Base-by-base conservation (phyloP, 2,329 filamentous ascomycete species). In the Verticillium dahliae region DNA sequence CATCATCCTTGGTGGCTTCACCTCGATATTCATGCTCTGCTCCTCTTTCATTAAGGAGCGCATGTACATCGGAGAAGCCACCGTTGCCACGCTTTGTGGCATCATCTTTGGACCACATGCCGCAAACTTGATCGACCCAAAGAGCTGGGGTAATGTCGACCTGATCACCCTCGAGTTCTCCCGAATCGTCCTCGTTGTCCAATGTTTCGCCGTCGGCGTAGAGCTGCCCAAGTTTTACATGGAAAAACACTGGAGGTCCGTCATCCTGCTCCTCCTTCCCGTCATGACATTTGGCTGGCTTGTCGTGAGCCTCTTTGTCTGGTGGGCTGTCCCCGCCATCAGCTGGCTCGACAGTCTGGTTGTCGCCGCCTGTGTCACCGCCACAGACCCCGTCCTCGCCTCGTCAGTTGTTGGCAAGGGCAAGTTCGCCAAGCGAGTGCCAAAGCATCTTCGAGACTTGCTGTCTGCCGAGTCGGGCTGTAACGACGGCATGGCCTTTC, bases 401-500 rank as follows among this genome's bases (percentile, higher is more conserved):
- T 98, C 95, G 14, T 99, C 95, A 15, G 95, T 99, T 60, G 95
- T 99, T 59, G 95, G 95, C 73, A 99, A 98, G 79, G 95, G 95
- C 70, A 99, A 99, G 76, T 99, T 99, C 70, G 94, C 95, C 39
- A 97, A 97, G 78, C 88, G 95, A 65, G 92, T 99, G 4, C 95
- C 95, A 27, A 98, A 97, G 80, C 95, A 99, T 87, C 80, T 99
- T 78, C 86, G 95, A 81, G 95, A 99, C 77, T 73, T 99, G 59
- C 81, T 99, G 13, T 99, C 95, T 4, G 93, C 93, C 61, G 95
- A 99, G 77, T 99, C 95, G 7, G 95, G 95, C 35, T 99, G 95
- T 78, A 99, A 99, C 82, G 95, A 99, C 74, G 95, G 95, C 76
- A 99, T 99, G 95, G 95, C 95, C 1, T 99, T 99, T 72, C 95